These are phyloP conservation scores for Phialocephala subalpina DNA, from an alignment of 2,329 filamentous ascomycete genomes.

Conservation along the genomic window DNA sequence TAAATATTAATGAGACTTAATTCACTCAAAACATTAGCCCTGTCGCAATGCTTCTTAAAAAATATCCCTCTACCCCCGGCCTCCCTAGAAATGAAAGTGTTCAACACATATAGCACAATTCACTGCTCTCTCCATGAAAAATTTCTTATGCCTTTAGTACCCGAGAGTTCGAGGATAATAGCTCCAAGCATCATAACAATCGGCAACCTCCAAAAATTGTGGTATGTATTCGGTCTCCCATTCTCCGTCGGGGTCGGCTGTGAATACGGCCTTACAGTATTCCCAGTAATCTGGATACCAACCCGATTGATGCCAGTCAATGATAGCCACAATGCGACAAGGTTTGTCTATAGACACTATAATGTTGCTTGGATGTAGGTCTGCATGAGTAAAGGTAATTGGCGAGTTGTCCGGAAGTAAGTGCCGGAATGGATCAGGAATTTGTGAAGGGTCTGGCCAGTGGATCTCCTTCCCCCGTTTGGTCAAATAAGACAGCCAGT, in stretches of 20 bases:
- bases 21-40: no score
- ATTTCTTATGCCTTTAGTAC: constrained; percentile 8
- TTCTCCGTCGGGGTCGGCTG: constrained; percentile 14
- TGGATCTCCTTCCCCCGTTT: constrained; percentile 24
- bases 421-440: constrained; percentile 37
- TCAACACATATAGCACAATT: no score
- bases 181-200: constrained; percentile 17
- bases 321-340: constrained; percentile 38
- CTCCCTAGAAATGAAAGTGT: no score
- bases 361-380: constrained; percentile 47
- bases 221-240: constrained; percentile 24
- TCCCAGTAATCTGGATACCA: constrained; percentile 48
- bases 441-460: constrained; percentile 33
- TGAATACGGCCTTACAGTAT: constrained; percentile 40
- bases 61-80: no score
- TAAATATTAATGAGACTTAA: no score
- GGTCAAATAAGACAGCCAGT: constrained; percentile 38
- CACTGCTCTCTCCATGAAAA: background rate
- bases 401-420: constrained; percentile 39
- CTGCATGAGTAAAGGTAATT: constrained; percentile 46
- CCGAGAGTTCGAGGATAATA: constrained; percentile 7
- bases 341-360: constrained; percentile 38
- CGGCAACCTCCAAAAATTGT: constrained; percentile 14
- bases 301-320: no score
- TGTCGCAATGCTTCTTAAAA: no score